Evolutionary conservation across 2,329 filamentous ascomycete genomes (phyloP).

Genomic region (Penicillium sp.): DNA sequence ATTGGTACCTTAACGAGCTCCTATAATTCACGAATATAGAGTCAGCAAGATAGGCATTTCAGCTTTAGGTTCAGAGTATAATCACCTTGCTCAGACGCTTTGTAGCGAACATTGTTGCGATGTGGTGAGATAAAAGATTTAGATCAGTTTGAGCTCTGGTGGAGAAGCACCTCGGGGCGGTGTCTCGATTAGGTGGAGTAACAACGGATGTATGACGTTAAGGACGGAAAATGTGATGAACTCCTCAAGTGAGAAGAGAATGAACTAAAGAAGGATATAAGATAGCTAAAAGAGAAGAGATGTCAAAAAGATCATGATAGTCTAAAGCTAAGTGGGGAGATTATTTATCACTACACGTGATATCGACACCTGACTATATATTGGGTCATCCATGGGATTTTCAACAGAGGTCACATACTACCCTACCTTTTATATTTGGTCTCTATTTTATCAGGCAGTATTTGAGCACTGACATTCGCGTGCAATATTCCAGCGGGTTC

Average conservation of each 20-base stretch:
- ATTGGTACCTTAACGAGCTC: constrained; percentile 55
- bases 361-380: constrained; percentile 3
- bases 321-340: not conserved
- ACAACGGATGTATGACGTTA: constrained; percentile 7
- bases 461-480: too few species aligned
- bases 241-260: not conserved
- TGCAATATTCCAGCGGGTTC: not conserved
- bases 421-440: not conserved
- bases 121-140: not conserved
- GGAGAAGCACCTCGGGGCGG: constrained; percentile 1
- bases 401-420: not conserved
- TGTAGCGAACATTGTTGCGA: constrained; percentile 47
- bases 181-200: constrained; percentile 1
- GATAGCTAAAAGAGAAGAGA: not conserved
- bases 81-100: constrained; percentile 49
- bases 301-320: not conserved
- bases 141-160: constrained; percentile 3
- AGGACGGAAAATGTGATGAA: not conserved
- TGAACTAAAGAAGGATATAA: not conserved
- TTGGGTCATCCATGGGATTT: not conserved
- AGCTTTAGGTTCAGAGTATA: not conserved
- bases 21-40: constrained; percentile 32
- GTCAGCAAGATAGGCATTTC: constrained; percentile 6
- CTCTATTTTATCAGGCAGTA: not conserved
- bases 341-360: not conserved